Evolutionary conservation across 495 filamentous ascomycete species (phyloP).

Genomic region (Xylaria castorea): DNA sequence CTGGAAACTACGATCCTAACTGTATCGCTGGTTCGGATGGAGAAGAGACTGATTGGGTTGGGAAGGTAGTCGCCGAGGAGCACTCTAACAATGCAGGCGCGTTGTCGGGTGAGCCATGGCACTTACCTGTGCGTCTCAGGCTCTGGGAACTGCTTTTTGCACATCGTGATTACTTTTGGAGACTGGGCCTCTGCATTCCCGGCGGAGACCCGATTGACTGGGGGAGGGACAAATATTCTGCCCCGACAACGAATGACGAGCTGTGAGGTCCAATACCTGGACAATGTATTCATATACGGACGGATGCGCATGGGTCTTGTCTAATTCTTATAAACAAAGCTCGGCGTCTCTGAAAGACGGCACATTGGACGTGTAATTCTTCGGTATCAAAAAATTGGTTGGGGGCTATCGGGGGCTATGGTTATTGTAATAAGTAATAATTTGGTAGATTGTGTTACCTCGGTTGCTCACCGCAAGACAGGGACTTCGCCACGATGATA

Average conservation of each 20-base stretch:
- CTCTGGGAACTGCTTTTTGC: conserved; percentile 93
- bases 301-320: background rate
- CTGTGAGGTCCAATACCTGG: conserved; percentile 30
- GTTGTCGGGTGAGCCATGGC: conserved; percentile 31
- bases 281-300: conserved; percentile 15
- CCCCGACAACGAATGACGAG: conserved; percentile 36
- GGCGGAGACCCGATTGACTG: conserved; percentile 77
- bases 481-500: background rate
- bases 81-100: conserved; percentile 30
- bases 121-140: conserved; percentile 68
- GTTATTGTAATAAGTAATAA: background rate
- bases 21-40: conserved; percentile 70
- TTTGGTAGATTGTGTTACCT: conserved; percentile 14
- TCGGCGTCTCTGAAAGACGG: background rate
- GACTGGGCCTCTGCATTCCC: conserved; percentile 87
- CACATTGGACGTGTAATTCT: background rate
- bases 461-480: background rate
- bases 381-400: background rate
- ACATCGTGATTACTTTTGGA: conserved; percentile 96
- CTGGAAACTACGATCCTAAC: conserved; percentile 69
- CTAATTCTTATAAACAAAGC: background rate
- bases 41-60: conserved; percentile 35
- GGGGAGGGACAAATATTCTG: conserved; percentile 56
- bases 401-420: conserved; percentile 6
- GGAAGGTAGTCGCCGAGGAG: conserved; percentile 30